These are phyloP conservation scores for Xylariaceae sp. DNA, from an alignment of 2,329 filamentous ascomycete species.

Conservation along the genomic window DNA sequence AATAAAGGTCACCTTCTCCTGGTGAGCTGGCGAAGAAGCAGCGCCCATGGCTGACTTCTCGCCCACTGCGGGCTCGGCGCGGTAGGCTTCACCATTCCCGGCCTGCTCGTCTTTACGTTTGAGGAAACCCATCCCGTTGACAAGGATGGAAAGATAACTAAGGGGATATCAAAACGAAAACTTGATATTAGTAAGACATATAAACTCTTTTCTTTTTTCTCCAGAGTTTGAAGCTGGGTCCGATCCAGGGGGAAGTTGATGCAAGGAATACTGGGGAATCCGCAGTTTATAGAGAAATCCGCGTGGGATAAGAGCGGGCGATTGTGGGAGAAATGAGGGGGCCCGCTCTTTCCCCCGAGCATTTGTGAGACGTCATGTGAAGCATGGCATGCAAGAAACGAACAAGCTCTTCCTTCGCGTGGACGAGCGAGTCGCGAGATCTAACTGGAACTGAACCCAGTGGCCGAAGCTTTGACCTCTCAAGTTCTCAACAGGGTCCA, in stretches of 20 bases:
- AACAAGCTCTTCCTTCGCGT: neutral
- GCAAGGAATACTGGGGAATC: neutral
- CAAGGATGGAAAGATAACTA: neutral
- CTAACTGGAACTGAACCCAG: constrained; percentile 1
- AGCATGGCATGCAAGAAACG: neutral
- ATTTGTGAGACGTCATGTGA: constrained; percentile 8
- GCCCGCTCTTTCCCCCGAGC: neutral
- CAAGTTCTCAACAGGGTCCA: too few relatives aligned
- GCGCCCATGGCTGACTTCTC: constrained; percentile 10
- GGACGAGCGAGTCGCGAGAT: constrained; percentile 9
- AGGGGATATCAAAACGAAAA: neutral
- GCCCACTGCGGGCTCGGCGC: constrained; percentile 4
- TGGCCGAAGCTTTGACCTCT: constrained; percentile 1
- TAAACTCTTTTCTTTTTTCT: constrained; percentile 4
- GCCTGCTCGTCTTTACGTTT: constrained; percentile 25
- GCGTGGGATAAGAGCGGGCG: too few relatives aligned
- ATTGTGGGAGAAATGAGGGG: neutral
- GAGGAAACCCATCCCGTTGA: constrained; percentile 26
- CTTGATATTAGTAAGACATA: neutral
- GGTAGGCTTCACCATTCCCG: constrained; percentile 18
- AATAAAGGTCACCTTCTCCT: constrained; percentile 28
- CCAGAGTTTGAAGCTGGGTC: constrained; percentile 2
- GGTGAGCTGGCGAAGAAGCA: constrained; percentile 6
- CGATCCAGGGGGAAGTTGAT: neutral
- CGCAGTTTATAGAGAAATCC: constrained; percentile 5